Evolutionary conservation across 1,139 yeast species (phyloP).

Genomic region (Sugiyamaella pinicola): DNA sequence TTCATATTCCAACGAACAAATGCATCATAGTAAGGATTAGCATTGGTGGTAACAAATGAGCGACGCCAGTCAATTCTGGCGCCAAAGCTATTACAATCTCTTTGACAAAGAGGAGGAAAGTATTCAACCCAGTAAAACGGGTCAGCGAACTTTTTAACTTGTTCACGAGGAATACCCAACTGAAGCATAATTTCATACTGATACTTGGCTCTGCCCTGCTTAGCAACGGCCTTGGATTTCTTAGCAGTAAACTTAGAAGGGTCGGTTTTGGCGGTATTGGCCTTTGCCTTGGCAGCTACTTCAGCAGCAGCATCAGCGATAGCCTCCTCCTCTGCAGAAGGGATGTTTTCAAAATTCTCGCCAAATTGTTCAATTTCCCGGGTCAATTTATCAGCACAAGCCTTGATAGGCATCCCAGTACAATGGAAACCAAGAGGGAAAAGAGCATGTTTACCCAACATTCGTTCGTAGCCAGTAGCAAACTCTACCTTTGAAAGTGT

Average conservation of each 20-base stretch:
- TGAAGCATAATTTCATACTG: conserved; percentile 97
- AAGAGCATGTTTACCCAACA: conserved; percentile 88
- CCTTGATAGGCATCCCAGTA: conserved; percentile 98
- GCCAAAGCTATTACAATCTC: conserved; percentile 81
- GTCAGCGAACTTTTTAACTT: conserved; percentile 85
- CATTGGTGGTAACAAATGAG: conserved; percentile 91
- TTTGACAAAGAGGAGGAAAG: conserved; percentile 88
- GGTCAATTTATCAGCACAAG: conserved; percentile 92
- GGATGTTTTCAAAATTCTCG: conserved; percentile 68
- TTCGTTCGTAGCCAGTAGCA: conserved; percentile 90
- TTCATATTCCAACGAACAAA: conserved; percentile 97
- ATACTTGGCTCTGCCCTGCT: conserved; percentile 89
- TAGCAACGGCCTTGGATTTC: conserved; percentile 90
- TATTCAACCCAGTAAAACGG: conserved; percentile 83
- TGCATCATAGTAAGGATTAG: conserved; percentile 91
- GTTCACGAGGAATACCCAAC: conserved; percentile 80
- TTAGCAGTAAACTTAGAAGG: conserved; percentile 88
- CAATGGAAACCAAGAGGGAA: conserved; percentile 99
- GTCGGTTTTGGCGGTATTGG: conserved; percentile 56
- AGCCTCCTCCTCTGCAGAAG: conserved; percentile 54
- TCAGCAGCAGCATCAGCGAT: conserved; percentile 43
- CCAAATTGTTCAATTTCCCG: conserved; percentile 95
- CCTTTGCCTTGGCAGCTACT: conserved; percentile 39
- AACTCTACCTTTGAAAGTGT: conserved; percentile 94
- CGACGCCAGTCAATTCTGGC: conserved; percentile 99